Conservation (phyloP, 805 yeast species). For the Yarrowia sp. region DNA sequence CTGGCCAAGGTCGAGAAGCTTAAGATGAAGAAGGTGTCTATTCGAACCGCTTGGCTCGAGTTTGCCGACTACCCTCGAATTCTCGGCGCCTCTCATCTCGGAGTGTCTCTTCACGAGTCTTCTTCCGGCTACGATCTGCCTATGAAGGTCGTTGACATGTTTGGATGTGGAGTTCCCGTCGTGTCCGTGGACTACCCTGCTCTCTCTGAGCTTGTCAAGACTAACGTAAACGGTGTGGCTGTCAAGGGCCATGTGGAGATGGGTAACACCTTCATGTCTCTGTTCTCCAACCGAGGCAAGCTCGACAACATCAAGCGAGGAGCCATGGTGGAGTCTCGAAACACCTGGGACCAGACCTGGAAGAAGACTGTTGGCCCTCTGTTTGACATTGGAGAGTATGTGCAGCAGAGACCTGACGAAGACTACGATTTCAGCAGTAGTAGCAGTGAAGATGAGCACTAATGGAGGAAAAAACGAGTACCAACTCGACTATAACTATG, state of each 20-base stretch:
- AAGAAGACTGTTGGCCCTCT: conserved; percentile 55
- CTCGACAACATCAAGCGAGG: conserved; percentile 62
- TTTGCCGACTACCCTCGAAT: conserved; percentile 80
- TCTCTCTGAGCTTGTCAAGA: conserved; percentile 74
- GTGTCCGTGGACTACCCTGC: conserved; percentile 79
- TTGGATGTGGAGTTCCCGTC: conserved; percentile 95
- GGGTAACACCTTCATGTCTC: conserved; percentile 53
- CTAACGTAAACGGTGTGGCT: conserved; percentile 71
- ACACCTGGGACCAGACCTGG: conserved; percentile 85
- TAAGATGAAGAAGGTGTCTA: conserved; percentile 56
- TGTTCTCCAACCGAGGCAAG: conserved; percentile 47
- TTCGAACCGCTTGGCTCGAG: conserved; percentile 77
- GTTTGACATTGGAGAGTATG: conserved; percentile 51
- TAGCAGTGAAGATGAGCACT: conserved; percentile 38
- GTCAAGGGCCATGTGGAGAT: conserved; percentile 56
- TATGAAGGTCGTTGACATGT: conserved; percentile 95
- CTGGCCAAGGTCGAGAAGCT: conserved; percentile 56
- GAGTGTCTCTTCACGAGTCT: conserved; percentile 88
- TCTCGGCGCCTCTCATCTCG: conserved; percentile 79
- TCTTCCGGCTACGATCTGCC: conserved; percentile 95
- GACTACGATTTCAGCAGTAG: conserved; percentile 39
- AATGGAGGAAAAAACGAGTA: neutral
- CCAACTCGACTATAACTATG: neutral
- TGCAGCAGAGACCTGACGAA: conserved; percentile 21
- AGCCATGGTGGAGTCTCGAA: conserved; percentile 71